Percentiles rank a stretch among this genome's conserved stretches.
phyloP scores from a whole-genome alignment of 768 basidiomycete genomes.

The Albatrellus ellisii region DNA sequence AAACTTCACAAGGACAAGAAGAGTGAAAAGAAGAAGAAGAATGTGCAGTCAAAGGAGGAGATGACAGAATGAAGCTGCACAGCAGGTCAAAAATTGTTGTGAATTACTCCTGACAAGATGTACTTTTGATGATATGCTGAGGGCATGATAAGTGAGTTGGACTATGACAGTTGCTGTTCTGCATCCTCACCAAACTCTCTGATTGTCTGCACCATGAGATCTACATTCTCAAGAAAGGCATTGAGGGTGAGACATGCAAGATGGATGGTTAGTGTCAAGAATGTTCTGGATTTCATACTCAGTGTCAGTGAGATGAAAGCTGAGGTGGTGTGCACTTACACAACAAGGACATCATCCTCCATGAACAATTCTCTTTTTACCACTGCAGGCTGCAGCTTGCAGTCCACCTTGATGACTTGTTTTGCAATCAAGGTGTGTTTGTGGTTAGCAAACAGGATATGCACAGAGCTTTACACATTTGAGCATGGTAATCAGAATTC shows the following conservation, averaged over 20 bases:
- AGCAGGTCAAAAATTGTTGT: conserved; percentile 11
- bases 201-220: conserved; percentile 69
- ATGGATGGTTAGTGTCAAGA: conserved; percentile 68
- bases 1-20: conserved; percentile 84
- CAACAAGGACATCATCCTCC: conserved; percentile 55
- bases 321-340: conserved; percentile 37
- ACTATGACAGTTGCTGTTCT: conserved; percentile 15
- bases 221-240: no score
- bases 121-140: no score
- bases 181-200: no score
- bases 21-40: conserved; percentile 79
- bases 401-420: conserved; percentile 76
- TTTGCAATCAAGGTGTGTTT: conserved; percentile 74
- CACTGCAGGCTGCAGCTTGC: conserved; percentile 68
- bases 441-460: conserved; percentile 65
- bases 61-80: conserved; percentile 15
- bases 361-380: conserved; percentile 59
- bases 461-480: conserved; percentile 25
- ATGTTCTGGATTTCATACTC: no score
- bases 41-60: conserved; percentile 36
- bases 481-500: not conserved
- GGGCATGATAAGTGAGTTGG: no score
- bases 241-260: no score
- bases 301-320: conserved; percentile 2
- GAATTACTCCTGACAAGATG: no score